Conservation (phyloP, 306 rosid genomes). For the Luffa aegyptiaca region DNA sequence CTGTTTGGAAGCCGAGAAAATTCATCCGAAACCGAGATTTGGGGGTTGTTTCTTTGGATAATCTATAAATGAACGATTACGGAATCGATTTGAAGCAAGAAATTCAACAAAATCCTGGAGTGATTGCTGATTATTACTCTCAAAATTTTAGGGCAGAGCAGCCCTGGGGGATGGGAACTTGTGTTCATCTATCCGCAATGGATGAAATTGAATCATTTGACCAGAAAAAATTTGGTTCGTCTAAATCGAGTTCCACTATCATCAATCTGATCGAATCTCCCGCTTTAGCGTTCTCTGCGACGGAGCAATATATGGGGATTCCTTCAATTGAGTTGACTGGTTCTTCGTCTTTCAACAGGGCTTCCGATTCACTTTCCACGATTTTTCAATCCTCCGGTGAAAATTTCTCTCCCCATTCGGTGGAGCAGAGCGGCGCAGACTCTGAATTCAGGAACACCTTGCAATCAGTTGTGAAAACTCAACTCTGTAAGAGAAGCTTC, state of each 20-base stretch:
- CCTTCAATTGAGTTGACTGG: constrained; percentile 34
- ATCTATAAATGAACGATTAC: constrained; percentile 13
- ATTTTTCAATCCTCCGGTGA: neutral
- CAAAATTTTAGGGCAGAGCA: constrained; percentile 27
- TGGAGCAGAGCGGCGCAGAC: constrained; percentile 24
- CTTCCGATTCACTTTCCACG: neutral
- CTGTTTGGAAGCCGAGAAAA: neutral
- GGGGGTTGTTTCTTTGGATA: neutral
- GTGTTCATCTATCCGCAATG: constrained; percentile 27
- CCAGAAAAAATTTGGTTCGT: constrained; percentile 19
- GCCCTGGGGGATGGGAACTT: constrained; percentile 37
- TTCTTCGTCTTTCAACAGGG: neutral
- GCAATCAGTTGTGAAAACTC: constrained; percentile 31
- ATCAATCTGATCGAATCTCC: constrained; percentile 58
- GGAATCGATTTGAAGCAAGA: constrained; percentile 33
- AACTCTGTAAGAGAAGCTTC: constrained; percentile 17
- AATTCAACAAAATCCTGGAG: constrained; percentile 30
- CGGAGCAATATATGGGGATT: constrained; percentile 68
- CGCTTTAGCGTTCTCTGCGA: constrained; percentile 51
- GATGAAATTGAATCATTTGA: constrained; percentile 19
- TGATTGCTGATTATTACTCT: constrained; percentile 23
- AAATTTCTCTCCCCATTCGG: constrained; percentile 22
- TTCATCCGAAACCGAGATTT: neutral
- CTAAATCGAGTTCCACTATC: constrained; percentile 30
- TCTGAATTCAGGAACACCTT: constrained; percentile 39